A percentile compares a stretch with the other conserved stretches of the same genome.
Conservation (phyloP, 1,284 basidiomycete species). For the Veloporphyrellus conicus region DNA sequence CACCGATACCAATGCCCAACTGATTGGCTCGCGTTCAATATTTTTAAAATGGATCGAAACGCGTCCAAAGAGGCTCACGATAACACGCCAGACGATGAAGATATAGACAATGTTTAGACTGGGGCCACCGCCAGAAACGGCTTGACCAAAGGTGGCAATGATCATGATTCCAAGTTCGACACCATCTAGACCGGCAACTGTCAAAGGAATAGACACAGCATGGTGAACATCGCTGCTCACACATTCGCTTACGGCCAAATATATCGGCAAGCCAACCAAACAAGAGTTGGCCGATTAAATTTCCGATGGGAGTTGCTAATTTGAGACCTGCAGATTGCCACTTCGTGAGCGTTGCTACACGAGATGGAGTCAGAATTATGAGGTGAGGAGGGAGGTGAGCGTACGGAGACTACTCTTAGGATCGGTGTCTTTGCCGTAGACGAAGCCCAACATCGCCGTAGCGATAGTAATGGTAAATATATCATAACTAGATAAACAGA, state of each 20-base stretch:
- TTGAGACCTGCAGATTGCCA: slow-evolving; percentile 29
- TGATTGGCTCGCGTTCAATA: too few species aligned
- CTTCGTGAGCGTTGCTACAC: slow-evolving; percentile 19
- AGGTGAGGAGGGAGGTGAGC: not conserved
- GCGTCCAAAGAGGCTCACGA: slow-evolving; percentile 35
- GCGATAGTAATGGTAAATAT: slow-evolving; percentile 24
- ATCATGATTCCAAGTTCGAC: slow-evolving; percentile 54
- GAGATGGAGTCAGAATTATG: not conserved
- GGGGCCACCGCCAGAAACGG: slow-evolving; percentile 45
- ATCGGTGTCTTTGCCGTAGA: slow-evolving; percentile 26
- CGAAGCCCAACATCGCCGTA: slow-evolving; percentile 26
- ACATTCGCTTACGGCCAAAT: slow-evolving; percentile 47
- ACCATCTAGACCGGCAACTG: slow-evolving; percentile 52
- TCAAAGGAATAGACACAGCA: too few species aligned
- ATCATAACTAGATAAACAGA: slow-evolving; percentile 21
- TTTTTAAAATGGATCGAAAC: too few species aligned
- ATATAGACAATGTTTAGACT: slow-evolving; percentile 53
- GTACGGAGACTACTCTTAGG: too few species aligned
- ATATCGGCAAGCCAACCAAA: slow-evolving; percentile 56
- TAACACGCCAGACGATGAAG: slow-evolving; percentile 55
- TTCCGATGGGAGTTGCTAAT: slow-evolving; percentile 50
- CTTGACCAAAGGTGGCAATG: slow-evolving; percentile 46
- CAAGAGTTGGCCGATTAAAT: slow-evolving; percentile 54
- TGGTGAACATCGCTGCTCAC: slow-evolving; percentile 23
- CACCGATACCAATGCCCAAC: slow-evolving; percentile 43